Evolutionary conservation across 257 asterid species (phyloP), one percentile per base, ranked within the genome.

Genomic region (Avicennia marina): DNA sequence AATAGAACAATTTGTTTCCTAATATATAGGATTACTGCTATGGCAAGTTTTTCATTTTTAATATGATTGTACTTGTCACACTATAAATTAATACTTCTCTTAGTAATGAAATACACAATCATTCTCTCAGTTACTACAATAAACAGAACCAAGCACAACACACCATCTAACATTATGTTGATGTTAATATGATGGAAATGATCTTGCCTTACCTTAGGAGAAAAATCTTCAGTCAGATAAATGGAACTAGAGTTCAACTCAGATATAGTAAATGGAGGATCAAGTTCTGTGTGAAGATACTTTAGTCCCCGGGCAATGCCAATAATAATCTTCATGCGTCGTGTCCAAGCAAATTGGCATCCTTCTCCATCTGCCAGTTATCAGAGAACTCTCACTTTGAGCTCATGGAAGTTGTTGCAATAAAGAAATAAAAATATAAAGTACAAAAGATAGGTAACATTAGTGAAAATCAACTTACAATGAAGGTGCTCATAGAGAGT

Each of bases 401-500:
- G 62, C 46, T 36, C 27, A 12, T 42, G 36, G 48, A 62, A 55
- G 60, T 44, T 16, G 46, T 11, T 32, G 40, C 25, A 40, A 31
- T 2, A n/a, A 25, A 13, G 6, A 40, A 38, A 1, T 1, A 20
- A 27, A 21, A 44, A 42, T 9, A 13, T 20, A 34, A 59, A 62
- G 15, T 18, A 19, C 49, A 11, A 18, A 22, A 24, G 17, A 38
- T 10, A 26, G 29, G 31, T 11, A 3, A 34, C 11, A 25, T 13
- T 11, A 43, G 11, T 21, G 34, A 39, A 45, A 13, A 62, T 18
- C 25, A 65, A 47, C 99, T 68, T 64, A 93, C 99, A 90, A 34
- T 89, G 97, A 68, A 93, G 96, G 72, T 93, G 97, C 78, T 93
- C 99, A 7, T 84, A 74, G 38, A 93, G 85, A 13, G 99, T 86